A percentile compares a stretch with the other conserved stretches of the same genome.
Conservation (phyloP, 2,329 filamentous ascomycete species). For the Aspergillus caelatus region DNA sequence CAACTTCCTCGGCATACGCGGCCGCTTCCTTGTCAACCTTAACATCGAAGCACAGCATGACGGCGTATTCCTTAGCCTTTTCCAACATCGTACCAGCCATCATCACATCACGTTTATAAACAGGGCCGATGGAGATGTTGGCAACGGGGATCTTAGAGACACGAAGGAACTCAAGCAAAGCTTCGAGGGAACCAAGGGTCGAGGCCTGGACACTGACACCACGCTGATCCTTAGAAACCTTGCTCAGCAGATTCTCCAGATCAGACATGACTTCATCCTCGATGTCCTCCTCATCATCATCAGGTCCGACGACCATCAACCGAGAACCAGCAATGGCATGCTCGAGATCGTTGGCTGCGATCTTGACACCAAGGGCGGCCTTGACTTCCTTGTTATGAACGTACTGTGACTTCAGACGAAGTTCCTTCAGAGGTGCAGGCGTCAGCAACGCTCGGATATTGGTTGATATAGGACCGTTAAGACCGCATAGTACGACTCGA, state of each 20-base stretch:
- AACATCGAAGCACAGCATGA: conserved; percentile 99
- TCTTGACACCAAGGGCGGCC: conserved; percentile 97
- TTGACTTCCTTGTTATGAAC: conserved; percentile 99
- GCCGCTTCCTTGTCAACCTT: conserved; percentile 97
- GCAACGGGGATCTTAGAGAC: conserved; percentile 95
- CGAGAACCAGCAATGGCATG: conserved; percentile 95
- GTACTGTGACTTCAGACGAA: conserved; percentile 93
- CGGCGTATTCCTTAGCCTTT: conserved; percentile 91
- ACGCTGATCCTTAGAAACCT: conserved; percentile 86
- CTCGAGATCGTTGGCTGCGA: conserved; percentile 92
- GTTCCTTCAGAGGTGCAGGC: conserved; percentile 86
- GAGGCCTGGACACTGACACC: conserved; percentile 98
- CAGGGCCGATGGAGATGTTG: conserved; percentile 95
- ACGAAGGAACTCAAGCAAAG: conserved; percentile 92
- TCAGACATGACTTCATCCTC: conserved; percentile 96
- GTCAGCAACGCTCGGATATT: conserved; percentile 94
- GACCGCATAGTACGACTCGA: conserved; percentile 90
- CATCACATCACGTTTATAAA: conserved; percentile 98
- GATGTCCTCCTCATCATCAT: conserved; percentile 95
- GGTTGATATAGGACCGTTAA: conserved; percentile 93
- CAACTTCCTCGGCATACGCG: conserved; percentile 86
- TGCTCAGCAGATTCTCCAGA: conserved; percentile 85
- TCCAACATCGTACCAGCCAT: conserved; percentile 93
- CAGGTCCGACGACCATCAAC: conserved; percentile 87
- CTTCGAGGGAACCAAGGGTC: conserved; percentile 94